These are phyloP conservation scores for Coprinellus micaceus DNA, from an alignment of 768 basidiomycete species.

Conservation along the genomic window DNA sequence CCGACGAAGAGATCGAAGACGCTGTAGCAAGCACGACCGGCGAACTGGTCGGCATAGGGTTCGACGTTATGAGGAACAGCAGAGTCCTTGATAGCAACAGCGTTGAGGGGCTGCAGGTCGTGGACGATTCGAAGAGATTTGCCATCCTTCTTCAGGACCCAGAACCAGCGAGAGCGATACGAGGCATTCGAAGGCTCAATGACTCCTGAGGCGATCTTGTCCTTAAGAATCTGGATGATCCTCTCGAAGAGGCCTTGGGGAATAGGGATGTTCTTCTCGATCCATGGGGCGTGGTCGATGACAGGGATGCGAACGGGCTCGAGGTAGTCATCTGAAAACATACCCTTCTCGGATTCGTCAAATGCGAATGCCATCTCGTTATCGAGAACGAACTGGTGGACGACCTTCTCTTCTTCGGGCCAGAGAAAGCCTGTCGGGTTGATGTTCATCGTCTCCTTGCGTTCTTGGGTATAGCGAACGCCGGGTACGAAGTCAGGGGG, in stretches of 20 bases:
- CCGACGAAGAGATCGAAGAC: constrained; percentile 27
- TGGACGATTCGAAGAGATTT: constrained; percentile 32
- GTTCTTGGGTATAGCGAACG: constrained; percentile 20
- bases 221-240: constrained; percentile 27
- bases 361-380: constrained; percentile 33
- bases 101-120: constrained; percentile 35
- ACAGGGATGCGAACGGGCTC: constrained; percentile 29
- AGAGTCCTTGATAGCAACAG: constrained; percentile 32
- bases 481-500: constrained; percentile 33
- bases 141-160: constrained; percentile 36
- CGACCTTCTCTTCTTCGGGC: constrained; percentile 33
- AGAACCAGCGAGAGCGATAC: constrained; percentile 40
- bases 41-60: constrained; percentile 29
- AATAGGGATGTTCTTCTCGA: constrained; percentile 28
- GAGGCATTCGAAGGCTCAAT: constrained; percentile 38
- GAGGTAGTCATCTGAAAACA: constrained; percentile 31
- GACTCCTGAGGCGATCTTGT: constrained; percentile 34
- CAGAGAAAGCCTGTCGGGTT: constrained; percentile 29
- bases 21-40: constrained; percentile 26
- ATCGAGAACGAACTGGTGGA: constrained; percentile 30
- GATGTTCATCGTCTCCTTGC: constrained; percentile 21
- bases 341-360: constrained; percentile 33
- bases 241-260: constrained; percentile 27
- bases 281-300: constrained; percentile 30
- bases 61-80: constrained; percentile 31